Evolutionary conservation across 2,329 filamentous ascomycete species (phyloP), one percentile per base, ranked within the genome.

Genomic region (Cladosporium sp.): DNA sequence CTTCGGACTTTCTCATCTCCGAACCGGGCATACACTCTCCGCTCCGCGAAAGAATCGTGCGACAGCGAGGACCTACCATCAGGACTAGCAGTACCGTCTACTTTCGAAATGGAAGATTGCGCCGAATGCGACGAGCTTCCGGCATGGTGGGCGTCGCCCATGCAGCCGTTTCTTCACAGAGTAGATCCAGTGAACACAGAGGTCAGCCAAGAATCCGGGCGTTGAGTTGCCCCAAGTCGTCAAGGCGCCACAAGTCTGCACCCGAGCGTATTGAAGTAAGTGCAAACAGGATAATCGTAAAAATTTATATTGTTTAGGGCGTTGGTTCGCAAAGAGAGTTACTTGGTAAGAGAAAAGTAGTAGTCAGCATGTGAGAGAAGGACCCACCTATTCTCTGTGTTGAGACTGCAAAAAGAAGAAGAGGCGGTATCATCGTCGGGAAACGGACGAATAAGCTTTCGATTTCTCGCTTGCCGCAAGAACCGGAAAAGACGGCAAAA

Each of bases 21-120:
- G 55, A 40, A 23, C 6, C 44, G 3, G 50, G 26, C 2, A 28
- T 33, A 69, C 40, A 61, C 69, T 31, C 31, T 60, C 53, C n/a
- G 40, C 37, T 70, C 63, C 16, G 69, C 70, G 18, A 70, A 67
- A 35, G 69, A 72, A 16, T 65, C 40, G 14, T 21, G 60, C 35
- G 63, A 53, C 33, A 66, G 67, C 23, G 60, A 65, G 23, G 60
- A 64, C 3, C 56, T 49, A 18, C n/a, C 14, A 16, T 2, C 37
- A 7, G 67, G 56, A 56, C 69, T 71, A 23, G 65, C 69, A 2
- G 70, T 67, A 55, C 69, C 71, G 62, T 73, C 71, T 68, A 72
- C 65, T 29, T 70, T 52, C 5, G 61, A 35, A 11, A 56, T 44
- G 50, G 61, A 63, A 14, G 61, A 63, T 26, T 35, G 61, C 50